phyloP scores from a whole-genome alignment of 2,329 filamentous ascomycete genomes.

The Knufia fluminis region DNA sequence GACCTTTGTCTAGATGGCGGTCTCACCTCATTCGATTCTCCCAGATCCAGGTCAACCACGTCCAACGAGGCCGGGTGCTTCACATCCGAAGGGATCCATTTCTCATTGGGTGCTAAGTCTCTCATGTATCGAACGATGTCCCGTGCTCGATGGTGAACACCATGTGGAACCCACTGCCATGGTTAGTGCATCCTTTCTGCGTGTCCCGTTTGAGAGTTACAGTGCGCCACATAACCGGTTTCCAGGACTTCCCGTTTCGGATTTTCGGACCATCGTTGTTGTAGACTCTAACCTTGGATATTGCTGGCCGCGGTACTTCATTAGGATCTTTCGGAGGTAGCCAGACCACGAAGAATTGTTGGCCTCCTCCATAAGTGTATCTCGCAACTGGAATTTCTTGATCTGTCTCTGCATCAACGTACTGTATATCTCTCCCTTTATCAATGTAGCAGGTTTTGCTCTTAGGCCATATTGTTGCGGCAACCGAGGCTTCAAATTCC shows the following conservation, averaged over 20 bases:
- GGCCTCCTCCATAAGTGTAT: background rate
- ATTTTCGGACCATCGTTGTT: background rate
- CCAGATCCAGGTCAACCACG: no score
- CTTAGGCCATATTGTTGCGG: background rate
- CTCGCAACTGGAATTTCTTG: background rate
- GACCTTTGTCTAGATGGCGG: no score
- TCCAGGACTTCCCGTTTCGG: background rate
- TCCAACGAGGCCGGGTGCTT: no score
- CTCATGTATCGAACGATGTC: no score
- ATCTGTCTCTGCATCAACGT: background rate
- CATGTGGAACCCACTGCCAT: background rate
- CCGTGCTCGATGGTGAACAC: background rate
- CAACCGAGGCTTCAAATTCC: background rate
- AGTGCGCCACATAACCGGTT: background rate
- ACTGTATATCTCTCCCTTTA: background rate
- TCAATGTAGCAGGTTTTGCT: background rate
- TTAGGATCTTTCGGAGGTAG: background rate
- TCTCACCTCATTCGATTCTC: no score
- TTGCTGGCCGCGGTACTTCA: background rate
- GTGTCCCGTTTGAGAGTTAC: no score
- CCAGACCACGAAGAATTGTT: slow-evolving; percentile 1
- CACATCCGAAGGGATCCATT: no score
- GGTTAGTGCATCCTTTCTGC: no score
- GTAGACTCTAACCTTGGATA: background rate
- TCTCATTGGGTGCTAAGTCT: no score